Evolutionary conservation across 2,329 filamentous ascomycete species (phyloP).

Genomic region (Dactylellina parvicollis): DNA sequence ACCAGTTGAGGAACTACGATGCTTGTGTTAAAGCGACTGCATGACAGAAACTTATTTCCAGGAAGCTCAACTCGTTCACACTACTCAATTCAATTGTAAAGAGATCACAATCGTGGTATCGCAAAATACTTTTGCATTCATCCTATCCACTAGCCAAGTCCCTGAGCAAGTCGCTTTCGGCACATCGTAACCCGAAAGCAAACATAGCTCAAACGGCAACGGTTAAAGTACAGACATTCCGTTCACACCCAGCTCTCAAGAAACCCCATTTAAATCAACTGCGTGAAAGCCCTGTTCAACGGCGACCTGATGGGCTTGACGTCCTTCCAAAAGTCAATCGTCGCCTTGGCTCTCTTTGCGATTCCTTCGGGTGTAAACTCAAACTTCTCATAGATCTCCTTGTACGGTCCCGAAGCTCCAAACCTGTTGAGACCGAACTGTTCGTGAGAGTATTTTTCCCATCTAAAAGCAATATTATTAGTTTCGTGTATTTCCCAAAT

Average conservation of each 20-base stretch:
- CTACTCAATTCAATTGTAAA: too few species aligned
- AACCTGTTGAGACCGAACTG: conserved; percentile 99
- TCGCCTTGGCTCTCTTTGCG: conserved; percentile 90
- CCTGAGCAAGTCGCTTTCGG: too few species aligned
- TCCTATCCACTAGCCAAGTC: neutral
- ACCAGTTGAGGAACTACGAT: too few species aligned
- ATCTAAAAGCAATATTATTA: conserved; percentile 64
- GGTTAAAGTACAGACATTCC: neutral
- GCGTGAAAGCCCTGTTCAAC: conserved; percentile 96
- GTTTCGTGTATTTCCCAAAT: conserved; percentile 6
- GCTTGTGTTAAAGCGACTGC: too few species aligned
- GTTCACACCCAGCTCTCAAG: neutral
- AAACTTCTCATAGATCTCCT: conserved; percentile 99
- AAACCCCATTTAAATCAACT: conserved; percentile 77
- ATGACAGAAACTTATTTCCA: too few species aligned
- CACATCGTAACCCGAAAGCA: neutral
- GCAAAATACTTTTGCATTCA: neutral
- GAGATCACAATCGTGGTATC: neutral
- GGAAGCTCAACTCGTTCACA: too few species aligned
- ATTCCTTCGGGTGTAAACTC: conserved; percentile 98
- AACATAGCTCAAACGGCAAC: neutral
- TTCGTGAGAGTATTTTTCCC: conserved; percentile 99
- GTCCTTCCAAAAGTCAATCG: conserved; percentile 97
- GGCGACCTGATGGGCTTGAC: conserved; percentile 89
- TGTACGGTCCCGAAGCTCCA: conserved; percentile 95